These are phyloP conservation scores for Clohesyomyces aquaticus DNA, from an alignment of 495 filamentous ascomycete genomes.

Conservation along the genomic window DNA sequence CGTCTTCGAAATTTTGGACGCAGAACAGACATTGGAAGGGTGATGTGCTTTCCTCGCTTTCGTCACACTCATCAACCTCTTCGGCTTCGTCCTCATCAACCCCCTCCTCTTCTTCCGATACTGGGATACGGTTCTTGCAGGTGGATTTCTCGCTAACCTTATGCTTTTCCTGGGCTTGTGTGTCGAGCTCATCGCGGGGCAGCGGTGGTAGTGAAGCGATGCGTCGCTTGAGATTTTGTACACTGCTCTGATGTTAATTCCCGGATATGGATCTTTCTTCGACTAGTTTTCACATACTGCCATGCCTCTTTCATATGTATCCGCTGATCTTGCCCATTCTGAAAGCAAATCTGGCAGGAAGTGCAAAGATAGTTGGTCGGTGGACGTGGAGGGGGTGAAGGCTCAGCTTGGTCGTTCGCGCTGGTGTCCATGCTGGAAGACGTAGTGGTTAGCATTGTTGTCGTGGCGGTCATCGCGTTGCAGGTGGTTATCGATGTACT, in stretches of 20 bases:
- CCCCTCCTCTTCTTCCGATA: not conserved
- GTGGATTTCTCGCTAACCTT: conserved; percentile 11
- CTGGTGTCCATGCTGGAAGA: too few species aligned
- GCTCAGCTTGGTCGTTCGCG: too few species aligned
- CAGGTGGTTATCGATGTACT: too few species aligned
- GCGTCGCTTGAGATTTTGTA: conserved; percentile 39
- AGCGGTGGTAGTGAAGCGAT: conserved; percentile 34
- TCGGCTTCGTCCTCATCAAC: not conserved
- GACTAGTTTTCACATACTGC: conserved; percentile 31
- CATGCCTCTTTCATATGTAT: conserved; percentile 39
- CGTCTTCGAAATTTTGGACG: conserved; percentile 21
- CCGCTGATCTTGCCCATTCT: conserved; percentile 20
- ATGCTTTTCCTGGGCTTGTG: conserved; percentile 16
- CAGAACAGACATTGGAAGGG: conserved; percentile 40
- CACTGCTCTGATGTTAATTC: conserved; percentile 29
- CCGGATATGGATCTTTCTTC: conserved; percentile 1
- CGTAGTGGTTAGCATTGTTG: too few species aligned
- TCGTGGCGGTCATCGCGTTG: too few species aligned
- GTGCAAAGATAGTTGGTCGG: too few species aligned
- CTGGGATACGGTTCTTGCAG: not conserved
- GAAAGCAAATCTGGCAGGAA: conserved; percentile 1
- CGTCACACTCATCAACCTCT: conserved; percentile 14
- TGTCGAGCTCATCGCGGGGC: conserved; percentile 26
- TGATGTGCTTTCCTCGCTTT: conserved; percentile 15
- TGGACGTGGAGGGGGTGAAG: too few species aligned